Percentiles rank a stretch among this genome's conserved stretches.
These are phyloP conservation scores for Phytophthora rubi DNA, from an alignment of 352 stramenopile species.

Conservation along the genomic window DNA sequence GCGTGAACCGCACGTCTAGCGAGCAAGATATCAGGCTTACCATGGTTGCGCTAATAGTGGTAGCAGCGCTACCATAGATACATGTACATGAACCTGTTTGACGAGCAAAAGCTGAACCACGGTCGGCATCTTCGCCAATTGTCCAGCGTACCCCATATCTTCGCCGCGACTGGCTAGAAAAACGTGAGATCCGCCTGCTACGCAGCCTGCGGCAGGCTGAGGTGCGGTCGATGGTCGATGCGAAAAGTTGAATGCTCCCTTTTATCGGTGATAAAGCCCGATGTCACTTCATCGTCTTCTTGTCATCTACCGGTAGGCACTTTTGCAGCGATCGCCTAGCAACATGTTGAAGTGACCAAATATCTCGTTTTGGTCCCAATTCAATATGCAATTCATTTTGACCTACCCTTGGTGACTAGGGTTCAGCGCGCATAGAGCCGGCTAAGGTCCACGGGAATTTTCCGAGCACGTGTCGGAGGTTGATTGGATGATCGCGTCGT, in stretches of 20 bases:
- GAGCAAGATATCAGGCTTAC: not conserved
- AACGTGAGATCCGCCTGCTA: too few relatives aligned
- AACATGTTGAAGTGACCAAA: conserved; percentile 1
- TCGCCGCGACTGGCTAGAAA: too few relatives aligned
- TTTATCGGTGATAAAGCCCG: too few relatives aligned
- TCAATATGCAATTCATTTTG: conserved; percentile 19
- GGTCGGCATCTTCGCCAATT: not conserved
- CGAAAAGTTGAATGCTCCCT: too few relatives aligned
- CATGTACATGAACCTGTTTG: too few relatives aligned
- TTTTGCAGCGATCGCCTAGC: not conserved
- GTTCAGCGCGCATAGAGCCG: conserved; percentile 4
- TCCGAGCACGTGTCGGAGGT: conserved; percentile 7
- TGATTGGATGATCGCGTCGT: conserved; percentile 8
- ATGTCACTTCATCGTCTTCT: too few relatives aligned
- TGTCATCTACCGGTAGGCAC: too few relatives aligned
- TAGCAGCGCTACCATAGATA: not conserved
- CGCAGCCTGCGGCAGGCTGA: too few relatives aligned
- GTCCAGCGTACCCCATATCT: too few relatives aligned
- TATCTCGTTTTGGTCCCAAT: conserved; percentile 3
- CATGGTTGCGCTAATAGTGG: not conserved
- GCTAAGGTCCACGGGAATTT: conserved; percentile 17
- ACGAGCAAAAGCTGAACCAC: not conserved
- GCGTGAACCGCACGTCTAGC: not conserved
- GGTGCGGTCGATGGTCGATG: too few relatives aligned
- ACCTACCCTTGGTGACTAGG: not conserved